Evolutionary conservation across 805 yeast species (phyloP).

Genomic region (Sporopachydermia lactativora): DNA sequence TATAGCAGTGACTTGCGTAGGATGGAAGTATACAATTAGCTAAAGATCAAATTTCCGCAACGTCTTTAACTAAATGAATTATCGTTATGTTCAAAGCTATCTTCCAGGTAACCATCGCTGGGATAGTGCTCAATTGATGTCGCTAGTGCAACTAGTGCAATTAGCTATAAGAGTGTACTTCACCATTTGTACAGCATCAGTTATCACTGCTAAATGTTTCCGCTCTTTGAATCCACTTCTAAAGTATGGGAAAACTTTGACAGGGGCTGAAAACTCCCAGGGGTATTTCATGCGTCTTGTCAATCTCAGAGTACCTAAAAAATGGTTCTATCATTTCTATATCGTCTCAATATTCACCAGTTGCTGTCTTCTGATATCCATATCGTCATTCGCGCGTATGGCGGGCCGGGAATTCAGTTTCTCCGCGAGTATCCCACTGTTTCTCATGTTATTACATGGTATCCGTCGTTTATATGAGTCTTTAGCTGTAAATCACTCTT

Average conservation of each 20-base stretch:
- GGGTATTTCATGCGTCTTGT: neutral
- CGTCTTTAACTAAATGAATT: no score
- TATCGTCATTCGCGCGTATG: neutral
- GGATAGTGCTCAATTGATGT: no score
- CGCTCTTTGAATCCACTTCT: conserved; percentile 11
- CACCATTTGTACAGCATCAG: conserved; percentile 4
- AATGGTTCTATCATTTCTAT: conserved; percentile 21
- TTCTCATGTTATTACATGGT: conserved; percentile 27
- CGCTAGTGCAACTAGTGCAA: neutral
- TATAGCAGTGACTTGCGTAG: no score
- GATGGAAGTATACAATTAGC: no score
- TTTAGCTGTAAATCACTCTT: conserved; percentile 25
- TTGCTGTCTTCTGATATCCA: neutral
- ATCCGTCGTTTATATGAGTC: conserved; percentile 37
- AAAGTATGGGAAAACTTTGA: conserved; percentile 16
- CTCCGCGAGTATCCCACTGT: conserved; percentile 1
- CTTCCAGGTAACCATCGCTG: neutral
- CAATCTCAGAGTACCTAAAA: conserved; percentile 16
- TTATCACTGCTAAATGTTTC: conserved; percentile 7
- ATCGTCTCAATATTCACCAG: conserved; percentile 3
- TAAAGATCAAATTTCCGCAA: no score
- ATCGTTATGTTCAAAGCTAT: neutral
- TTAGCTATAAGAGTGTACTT: neutral
- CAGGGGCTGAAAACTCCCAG: neutral
- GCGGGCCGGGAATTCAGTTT: neutral